phyloP scores from a whole-genome alignment of 2,329 filamentous ascomycete genomes.

The Paracamarosporium sp. region DNA sequence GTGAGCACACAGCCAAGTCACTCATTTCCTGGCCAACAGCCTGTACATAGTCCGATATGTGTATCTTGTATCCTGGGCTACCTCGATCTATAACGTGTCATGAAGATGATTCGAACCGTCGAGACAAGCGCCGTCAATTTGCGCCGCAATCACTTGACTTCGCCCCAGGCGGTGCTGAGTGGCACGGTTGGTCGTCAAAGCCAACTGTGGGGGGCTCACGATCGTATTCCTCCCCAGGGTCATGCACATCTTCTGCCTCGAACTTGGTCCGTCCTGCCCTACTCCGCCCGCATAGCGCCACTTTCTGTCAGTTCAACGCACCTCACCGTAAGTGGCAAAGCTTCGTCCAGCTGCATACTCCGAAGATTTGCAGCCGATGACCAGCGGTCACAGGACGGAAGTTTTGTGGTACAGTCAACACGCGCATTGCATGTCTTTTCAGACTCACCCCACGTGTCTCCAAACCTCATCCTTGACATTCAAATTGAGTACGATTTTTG shows the following conservation, averaged over 20 bases:
- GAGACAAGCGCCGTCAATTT: conserved; percentile 8
- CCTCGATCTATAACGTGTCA: conserved; percentile 16
- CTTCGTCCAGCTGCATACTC: conserved; percentile 28
- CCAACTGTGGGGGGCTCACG: conserved; percentile 22
- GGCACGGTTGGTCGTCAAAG: conserved; percentile 28
- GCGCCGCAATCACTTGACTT: conserved; percentile 22
- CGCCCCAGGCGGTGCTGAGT: conserved; percentile 37
- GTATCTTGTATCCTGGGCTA: not conserved
- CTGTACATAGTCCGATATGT: not conserved
- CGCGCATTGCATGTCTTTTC: not conserved
- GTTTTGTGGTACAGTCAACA: not conserved
- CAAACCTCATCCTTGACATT: not conserved
- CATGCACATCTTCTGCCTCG: conserved; percentile 29
- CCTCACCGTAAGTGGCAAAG: conserved; percentile 37
- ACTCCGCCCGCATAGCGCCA: conserved; percentile 33
- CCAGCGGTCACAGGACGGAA: not conserved
- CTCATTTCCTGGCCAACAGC: conserved; percentile 9
- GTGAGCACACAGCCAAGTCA: conserved; percentile 29
- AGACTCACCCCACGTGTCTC: not conserved
- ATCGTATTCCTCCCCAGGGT: conserved; percentile 31
- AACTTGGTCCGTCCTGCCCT: conserved; percentile 24
- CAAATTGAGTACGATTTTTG: not conserved
- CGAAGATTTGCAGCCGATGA: conserved; percentile 27
- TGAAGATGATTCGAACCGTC: conserved; percentile 25
- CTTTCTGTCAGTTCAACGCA: conserved; percentile 40